Base-by-base conservation (phyloP, 495 filamentous ascomycete genomes). In the Xylaria castorea region DNA sequence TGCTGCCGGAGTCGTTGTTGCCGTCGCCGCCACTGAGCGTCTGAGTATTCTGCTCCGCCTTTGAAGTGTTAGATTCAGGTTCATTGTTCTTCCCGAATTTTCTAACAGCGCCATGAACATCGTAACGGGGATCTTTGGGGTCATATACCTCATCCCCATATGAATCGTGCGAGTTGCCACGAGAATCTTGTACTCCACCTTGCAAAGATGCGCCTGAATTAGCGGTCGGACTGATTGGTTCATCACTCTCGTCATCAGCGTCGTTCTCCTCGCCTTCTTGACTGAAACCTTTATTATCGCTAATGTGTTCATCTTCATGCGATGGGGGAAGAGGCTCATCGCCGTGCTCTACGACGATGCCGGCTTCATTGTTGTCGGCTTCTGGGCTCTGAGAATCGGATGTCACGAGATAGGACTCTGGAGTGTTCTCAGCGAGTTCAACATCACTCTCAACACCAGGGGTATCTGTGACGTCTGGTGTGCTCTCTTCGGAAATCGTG, bases 401-500 rank as follows among this genome's bases (percentile, higher is more conserved):
- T 34, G 30, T 27, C 34, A 4, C 18, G 32, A 22, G 18, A 61
- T 61, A 1, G 1, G 30, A n/a, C 53, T 57, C 25, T 7, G 53
- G 30, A 32, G 32, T 32, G 14, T 30, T 32, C 27, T 16, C 25
- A 18, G 27, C 12, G 12, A 18, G 14, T 32, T 57, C 27, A 0
- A 2, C 14, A 5, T 16, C 14, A 69, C 20, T n/a, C 16, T 46
- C 5, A 46, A 4, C 14, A 36, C 9, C 9, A 27, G 4, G 20
- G 12, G 20, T n/a, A 9, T 42, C 34, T 1, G 50, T 14, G 8
- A 40, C 42, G 9, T 68, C 50, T 27, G 20, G 1, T 1, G n/a
- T 22, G 20, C 32, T 48, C 53, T 69, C 66, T 34, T 69, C 66
- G n/a, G 16, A 8, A 14, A 69, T 69, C 9, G 53, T 60, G 66